phyloP scores from a whole-genome alignment of 441 rosid genomes.

The Theobroma grandiflorum region DNA sequence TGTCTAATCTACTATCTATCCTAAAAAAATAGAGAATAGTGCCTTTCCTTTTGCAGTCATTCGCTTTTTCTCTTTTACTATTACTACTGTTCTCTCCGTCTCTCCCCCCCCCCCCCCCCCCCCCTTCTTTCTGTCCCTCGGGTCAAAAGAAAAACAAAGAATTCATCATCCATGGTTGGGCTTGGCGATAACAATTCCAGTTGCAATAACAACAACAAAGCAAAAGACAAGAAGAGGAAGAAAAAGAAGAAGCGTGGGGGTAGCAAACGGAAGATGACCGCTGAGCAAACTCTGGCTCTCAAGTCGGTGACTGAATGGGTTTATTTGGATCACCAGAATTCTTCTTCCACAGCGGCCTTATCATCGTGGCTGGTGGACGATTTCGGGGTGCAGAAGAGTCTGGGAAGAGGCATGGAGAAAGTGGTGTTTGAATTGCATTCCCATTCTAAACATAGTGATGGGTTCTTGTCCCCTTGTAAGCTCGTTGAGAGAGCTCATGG shows the following conservation, averaged over 20 bases:
- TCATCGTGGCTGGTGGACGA: conserved; percentile 53
- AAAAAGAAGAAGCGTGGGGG: conserved; percentile 84
- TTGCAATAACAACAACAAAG: conserved; percentile 28
- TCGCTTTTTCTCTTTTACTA: not conserved
- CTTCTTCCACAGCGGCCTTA: conserved; percentile 35
- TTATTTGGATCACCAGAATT: conserved; percentile 49
- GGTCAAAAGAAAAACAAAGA: not conserved
- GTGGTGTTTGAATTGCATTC: conserved; percentile 85
- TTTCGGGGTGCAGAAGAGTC: conserved; percentile 58
- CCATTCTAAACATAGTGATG: conserved; percentile 93
- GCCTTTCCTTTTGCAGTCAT: not conserved
- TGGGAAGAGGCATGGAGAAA: conserved; percentile 46
- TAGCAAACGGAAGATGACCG: conserved; percentile 68
- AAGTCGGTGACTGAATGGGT: conserved; percentile 77
- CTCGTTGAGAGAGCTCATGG: conserved; percentile 87
- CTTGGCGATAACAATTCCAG: conserved; percentile 25
- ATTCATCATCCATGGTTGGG: conserved; percentile 27
- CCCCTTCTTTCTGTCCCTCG: not conserved
- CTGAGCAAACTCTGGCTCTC: conserved; percentile 72
- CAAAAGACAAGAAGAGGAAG: conserved; percentile 55
- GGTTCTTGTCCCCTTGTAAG: conserved; percentile 87
- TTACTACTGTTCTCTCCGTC: not conserved
- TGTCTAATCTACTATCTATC: not conserved
- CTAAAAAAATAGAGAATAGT: not conserved
- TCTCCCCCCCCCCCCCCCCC: no score